Conservation (phyloP, 1,284 basidiomycete genomes). For the Apiotrichum gracile region DNA sequence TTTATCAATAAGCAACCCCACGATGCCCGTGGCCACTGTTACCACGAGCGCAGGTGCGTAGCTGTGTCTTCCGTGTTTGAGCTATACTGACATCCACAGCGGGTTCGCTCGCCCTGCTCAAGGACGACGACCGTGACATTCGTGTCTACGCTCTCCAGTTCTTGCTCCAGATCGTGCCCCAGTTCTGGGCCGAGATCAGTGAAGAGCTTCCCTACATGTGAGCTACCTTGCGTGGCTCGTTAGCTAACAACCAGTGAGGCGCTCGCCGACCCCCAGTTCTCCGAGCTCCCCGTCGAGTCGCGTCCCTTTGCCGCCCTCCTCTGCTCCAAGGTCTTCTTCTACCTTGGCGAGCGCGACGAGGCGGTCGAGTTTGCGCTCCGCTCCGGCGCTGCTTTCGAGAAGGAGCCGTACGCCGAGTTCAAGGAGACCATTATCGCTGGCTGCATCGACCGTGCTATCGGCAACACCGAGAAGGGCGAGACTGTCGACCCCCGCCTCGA, state of each 20-base stretch:
- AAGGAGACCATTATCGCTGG: constrained; percentile 90
- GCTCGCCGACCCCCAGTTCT: constrained; percentile 65
- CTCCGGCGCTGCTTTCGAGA: constrained; percentile 77
- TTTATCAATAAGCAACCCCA: constrained; percentile 1
- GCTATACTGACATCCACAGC: constrained; percentile 48
- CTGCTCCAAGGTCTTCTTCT: constrained; percentile 93
- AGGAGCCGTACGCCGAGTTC: constrained; percentile 72
- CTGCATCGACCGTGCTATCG: constrained; percentile 86
- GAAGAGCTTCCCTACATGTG: constrained; percentile 85
- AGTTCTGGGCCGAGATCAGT: constrained; percentile 97
- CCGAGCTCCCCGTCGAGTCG: constrained; percentile 63
- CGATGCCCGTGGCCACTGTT: constrained; percentile 39
- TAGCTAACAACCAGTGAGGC: constrained; percentile 59
- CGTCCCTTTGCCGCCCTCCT: constrained; percentile 78
- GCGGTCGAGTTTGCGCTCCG: constrained; percentile 86
- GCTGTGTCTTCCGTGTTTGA: neutral
- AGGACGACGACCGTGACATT: constrained; percentile 72
- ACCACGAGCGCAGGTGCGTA: constrained; percentile 38
- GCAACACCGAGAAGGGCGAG: constrained; percentile 48
- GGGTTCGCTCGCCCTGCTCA: constrained; percentile 81
- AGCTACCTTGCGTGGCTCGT: constrained; percentile 29
- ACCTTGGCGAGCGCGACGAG: constrained; percentile 87
- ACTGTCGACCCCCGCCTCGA: constrained; percentile 68
- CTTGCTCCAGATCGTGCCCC: constrained; percentile 73
- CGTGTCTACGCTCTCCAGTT: constrained; percentile 83